Conservation (phyloP, 2,329 filamentous ascomycete species). For the Phialocephala sp. region DNA sequence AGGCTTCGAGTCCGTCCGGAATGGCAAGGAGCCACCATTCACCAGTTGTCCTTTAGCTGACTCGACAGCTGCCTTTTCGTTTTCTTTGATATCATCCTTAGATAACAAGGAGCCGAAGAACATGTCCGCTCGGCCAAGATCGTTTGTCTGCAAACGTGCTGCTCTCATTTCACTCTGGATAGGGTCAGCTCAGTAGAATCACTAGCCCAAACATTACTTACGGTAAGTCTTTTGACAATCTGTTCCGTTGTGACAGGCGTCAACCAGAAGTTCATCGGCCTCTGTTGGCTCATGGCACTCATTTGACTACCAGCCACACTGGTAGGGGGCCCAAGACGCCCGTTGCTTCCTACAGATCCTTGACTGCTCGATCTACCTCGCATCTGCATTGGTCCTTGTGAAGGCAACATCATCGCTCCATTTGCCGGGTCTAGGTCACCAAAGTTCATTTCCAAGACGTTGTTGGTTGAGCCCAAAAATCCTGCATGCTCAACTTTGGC, state of each 20-base stretch:
- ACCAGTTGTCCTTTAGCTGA: slow-evolving; percentile 54
- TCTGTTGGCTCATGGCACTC: slow-evolving; percentile 69
- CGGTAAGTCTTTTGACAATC: slow-evolving; percentile 76
- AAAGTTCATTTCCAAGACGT: slow-evolving; percentile 87
- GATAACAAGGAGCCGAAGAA: slow-evolving; percentile 80
- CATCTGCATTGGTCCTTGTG: slow-evolving; percentile 70
- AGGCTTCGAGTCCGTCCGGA: slow-evolving; percentile 76
- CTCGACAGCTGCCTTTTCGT: slow-evolving; percentile 50
- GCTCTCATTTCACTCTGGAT: slow-evolving; percentile 84
- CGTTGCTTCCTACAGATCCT: slow-evolving; percentile 65
- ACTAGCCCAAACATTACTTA: slow-evolving; percentile 28
- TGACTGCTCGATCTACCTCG: slow-evolving; percentile 74
- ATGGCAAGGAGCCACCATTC: slow-evolving; percentile 52
- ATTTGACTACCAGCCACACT: slow-evolving; percentile 62
- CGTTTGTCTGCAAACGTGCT: slow-evolving; percentile 85
- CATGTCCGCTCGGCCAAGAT: slow-evolving; percentile 80
- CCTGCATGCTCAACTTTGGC: slow-evolving; percentile 96
- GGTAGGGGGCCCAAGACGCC: slow-evolving; percentile 57
- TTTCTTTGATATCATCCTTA: slow-evolving; percentile 69
- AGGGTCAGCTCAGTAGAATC: slow-evolving; percentile 33
- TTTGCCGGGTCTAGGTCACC: slow-evolving; percentile 87
- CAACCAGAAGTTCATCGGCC: slow-evolving; percentile 81
- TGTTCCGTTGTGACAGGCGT: slow-evolving; percentile 92
- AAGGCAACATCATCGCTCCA: slow-evolving; percentile 72
- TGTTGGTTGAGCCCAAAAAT: slow-evolving; percentile 75